Evolutionary conservation across 768 basidiomycete genomes (phyloP).

Genomic region (Termitomyces sp.): DNA sequence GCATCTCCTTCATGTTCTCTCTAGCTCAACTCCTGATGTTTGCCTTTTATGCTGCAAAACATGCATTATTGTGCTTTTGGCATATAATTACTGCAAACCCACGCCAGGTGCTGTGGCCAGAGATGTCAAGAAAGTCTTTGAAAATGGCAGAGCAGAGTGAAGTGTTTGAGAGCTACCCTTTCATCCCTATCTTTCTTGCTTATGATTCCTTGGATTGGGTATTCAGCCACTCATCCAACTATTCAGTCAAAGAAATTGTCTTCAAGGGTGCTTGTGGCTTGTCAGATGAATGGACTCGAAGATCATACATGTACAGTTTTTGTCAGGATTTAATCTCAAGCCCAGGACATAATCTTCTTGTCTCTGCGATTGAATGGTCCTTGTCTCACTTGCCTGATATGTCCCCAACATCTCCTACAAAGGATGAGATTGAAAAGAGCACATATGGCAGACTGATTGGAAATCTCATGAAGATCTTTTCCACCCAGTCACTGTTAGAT

Average conservation of each 20-base stretch:
- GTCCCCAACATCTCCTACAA: no score
- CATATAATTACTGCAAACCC: no score
- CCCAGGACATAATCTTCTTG: not conserved
- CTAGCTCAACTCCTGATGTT: no score
- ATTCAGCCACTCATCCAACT: not conserved
- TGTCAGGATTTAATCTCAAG: no score
- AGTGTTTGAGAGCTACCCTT: not conserved
- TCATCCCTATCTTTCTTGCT: not conserved
- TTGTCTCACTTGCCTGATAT: not conserved
- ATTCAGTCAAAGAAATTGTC: not conserved
- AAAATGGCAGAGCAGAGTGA: not conserved
- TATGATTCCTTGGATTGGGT: not conserved
- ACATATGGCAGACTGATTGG: not conserved
- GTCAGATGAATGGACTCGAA: not conserved
- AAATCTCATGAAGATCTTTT: not conserved
- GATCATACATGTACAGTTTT: no score
- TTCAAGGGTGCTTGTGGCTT: not conserved
- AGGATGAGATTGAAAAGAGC: not conserved
- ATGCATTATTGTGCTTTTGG: no score
- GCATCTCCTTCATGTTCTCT: no score
- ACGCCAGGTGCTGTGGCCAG: no score
- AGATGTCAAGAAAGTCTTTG: not conserved
- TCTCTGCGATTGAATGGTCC: not conserved
- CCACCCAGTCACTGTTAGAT: not conserved
- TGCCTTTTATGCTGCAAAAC: no score